Base-by-base conservation (phyloP, 352 stramenopile species). In the Globisporangium nodosum region DNA sequence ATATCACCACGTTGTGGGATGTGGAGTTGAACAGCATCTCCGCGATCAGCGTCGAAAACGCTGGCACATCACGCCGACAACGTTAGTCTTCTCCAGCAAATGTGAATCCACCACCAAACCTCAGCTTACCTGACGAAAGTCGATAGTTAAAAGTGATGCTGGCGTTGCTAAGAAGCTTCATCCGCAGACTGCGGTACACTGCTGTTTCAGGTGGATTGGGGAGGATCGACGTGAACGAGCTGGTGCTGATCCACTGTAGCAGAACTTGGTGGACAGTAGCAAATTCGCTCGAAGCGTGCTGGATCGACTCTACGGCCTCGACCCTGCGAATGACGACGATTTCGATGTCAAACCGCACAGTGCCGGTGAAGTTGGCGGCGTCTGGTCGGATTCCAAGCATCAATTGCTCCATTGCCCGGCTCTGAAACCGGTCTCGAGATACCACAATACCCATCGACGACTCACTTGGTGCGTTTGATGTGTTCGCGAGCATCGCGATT, bases 1-100 rank as follows among this genome's bases (percentile, higher is more conserved):
- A 88, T 24, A 81, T 16, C 1, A 20, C 27, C 46, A 46, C 53
- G 21, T 24, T 24, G 21, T 20, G 51, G 3, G 54, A 31, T 2
- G 49, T 73, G 5, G 49, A 52, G 54, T 84, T 74, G 3, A 83
- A 48, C 4, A 82, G 15, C 3, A 77, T 58, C 3, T 79, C 67
- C 1, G 56, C 63, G 11, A 54, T 65, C 12, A 88, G 52, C 31
- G 46, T 55, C 15, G 75, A 81, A 21, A 79, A 78, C 1, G 59
- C 78, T 85, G 35, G 5, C 13, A 5, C 37, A 9, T 18, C 37
- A 58, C 33, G 58, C n/a, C 24, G 3, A 56, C 21, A 60, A 15
- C 5, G 46, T 56, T 27, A 60, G 52, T 15, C 16, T 50, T 24
- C 40, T 15, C 5, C 21, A 24, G 21, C 21, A 24, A 24, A 24